Evolutionary conservation across 148 eudicot species (phyloP).

Genomic region (Nepenthes gracilis): DNA sequence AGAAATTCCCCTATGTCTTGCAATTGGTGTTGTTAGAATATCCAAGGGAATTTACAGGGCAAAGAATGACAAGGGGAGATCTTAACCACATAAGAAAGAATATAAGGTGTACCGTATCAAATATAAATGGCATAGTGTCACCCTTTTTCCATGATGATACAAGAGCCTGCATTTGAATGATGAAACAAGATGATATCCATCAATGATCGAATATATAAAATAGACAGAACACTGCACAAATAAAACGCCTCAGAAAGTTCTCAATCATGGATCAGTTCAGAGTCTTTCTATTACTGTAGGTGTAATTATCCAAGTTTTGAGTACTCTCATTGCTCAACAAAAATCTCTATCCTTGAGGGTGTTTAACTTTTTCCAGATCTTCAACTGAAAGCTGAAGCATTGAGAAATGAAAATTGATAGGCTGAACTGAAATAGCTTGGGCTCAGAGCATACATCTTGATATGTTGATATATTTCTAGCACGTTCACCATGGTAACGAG

Average conservation of each 20-base stretch:
- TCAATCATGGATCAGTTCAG: too few species aligned
- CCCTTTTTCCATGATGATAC: constrained; percentile 89
- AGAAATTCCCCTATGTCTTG: too few species aligned
- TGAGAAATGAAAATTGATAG: too few species aligned
- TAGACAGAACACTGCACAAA: background rate
- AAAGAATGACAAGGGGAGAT: background rate
- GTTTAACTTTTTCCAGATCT: too few species aligned
- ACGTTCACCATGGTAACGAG: constrained; percentile 98
- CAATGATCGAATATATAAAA: background rate
- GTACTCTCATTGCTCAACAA: too few species aligned
- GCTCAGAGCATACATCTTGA: constrained; percentile 44
- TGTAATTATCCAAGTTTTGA: too few species aligned
- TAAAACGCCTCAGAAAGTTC: background rate
- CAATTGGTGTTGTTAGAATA: too few species aligned
- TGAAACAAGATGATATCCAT: constrained; percentile 5
- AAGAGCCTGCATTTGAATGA: constrained; percentile 50
- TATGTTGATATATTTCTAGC: constrained; percentile 69
- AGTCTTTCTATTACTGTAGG: too few species aligned
- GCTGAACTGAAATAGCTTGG: constrained; percentile 2
- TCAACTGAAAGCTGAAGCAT: too few species aligned
- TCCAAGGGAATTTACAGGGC: too few species aligned
- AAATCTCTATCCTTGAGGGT: too few species aligned
- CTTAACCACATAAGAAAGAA: background rate
- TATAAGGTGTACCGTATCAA: constrained; percentile 52
- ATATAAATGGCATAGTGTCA: constrained; percentile 93